Evolutionary conservation across 2,329 filamentous ascomycete species (phyloP).

Genomic region (Ceratocystis harringtonii): DNA sequence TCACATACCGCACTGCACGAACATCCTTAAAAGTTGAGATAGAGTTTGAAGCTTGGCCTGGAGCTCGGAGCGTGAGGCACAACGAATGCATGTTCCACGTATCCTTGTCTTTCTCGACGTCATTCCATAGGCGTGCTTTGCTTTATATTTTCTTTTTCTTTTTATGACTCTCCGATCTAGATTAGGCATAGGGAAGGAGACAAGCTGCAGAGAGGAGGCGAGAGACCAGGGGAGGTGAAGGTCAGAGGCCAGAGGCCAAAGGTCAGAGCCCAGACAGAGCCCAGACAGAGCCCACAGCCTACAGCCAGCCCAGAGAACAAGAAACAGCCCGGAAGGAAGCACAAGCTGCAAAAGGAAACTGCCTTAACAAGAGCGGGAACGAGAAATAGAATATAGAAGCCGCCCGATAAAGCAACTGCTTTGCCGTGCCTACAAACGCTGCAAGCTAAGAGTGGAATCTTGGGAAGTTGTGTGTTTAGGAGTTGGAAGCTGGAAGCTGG

Average conservation of each 20-base stretch:
- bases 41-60: background rate
- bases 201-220: background rate
- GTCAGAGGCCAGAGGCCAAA: too few relatives aligned
- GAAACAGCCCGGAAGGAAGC: background rate
- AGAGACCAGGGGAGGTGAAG: background rate
- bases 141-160: too few relatives aligned
- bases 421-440: background rate
- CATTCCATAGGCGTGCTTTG: background rate
- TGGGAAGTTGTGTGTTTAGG: background rate
- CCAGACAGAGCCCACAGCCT: too few relatives aligned
- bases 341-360: background rate
- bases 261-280: too few relatives aligned
- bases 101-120: background rate
- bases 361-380: background rate
- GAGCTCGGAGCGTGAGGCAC: background rate
- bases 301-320: too few relatives aligned
- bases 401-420: background rate
- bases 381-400: background rate
- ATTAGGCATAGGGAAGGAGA: background rate
- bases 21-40: background rate
- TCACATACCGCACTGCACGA: too few relatives aligned
- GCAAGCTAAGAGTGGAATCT: background rate
- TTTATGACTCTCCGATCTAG: background rate
- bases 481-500: too few relatives aligned
- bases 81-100: background rate